Evolutionary conservation across 768 basidiomycete genomes (phyloP).

Genomic region (Mycena olivaceomarginata): DNA sequence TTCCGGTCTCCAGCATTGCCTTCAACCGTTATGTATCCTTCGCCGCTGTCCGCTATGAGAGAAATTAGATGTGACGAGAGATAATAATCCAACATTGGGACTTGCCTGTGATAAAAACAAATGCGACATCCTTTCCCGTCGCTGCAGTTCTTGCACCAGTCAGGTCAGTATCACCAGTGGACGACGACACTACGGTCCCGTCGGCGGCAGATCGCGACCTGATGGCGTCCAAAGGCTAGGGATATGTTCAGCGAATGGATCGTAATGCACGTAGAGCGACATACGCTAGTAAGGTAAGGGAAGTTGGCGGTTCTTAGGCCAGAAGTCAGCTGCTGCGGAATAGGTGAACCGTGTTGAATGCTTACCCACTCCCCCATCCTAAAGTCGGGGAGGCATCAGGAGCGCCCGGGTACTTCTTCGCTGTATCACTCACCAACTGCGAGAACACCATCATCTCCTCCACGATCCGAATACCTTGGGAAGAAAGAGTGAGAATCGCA

Average conservation of each 20-base stretch:
- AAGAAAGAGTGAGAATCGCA: not conserved
- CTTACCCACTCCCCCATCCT: slow-evolving; percentile 73
- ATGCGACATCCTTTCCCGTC: slow-evolving; percentile 66
- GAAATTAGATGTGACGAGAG: not conserved
- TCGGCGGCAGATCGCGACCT: slow-evolving; percentile 60
- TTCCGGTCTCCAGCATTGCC: slow-evolving; percentile 76
- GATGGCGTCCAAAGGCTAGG: slow-evolving; percentile 67
- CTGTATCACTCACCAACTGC: slow-evolving; percentile 70
- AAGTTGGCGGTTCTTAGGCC: slow-evolving; percentile 63
- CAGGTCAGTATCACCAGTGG: slow-evolving; percentile 70
- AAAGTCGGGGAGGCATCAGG: not conserved
- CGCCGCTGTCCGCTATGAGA: slow-evolving; percentile 47
- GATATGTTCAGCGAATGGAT: not conserved
- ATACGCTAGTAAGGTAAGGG: slow-evolving; percentile 70
- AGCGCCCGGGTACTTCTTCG: not conserved
- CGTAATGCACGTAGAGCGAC: slow-evolving; percentile 21
- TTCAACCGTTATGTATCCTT: slow-evolving; percentile 65
- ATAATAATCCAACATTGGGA: not conserved
- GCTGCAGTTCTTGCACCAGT: slow-evolving; percentile 65
- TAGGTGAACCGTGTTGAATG: slow-evolving; percentile 64
- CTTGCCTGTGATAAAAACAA: slow-evolving; percentile 72
- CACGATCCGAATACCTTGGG: slow-evolving; percentile 67
- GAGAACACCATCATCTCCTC: slow-evolving; percentile 75
- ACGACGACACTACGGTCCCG: slow-evolving; percentile 65
- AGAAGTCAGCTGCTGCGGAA: not conserved